Base-by-base conservation (phyloP, 73 alveolate species). In the Blepharisma stoltei region DNA sequence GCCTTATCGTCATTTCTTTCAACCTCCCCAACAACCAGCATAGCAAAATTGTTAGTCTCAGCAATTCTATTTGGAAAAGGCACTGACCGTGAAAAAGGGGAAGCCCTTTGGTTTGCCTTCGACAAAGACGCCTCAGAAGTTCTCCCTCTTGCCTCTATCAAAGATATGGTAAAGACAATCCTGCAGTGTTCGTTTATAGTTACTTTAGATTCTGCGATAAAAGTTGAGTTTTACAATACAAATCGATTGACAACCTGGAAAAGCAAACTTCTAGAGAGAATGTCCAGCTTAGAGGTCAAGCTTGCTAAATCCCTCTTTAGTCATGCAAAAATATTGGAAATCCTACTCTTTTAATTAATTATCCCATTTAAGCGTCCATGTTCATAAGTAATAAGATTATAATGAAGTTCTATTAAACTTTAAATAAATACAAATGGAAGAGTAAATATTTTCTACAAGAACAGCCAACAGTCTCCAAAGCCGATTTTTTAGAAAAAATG, bases 31-130 rank as follows among this genome's bases (percentile, higher is more conserved):
- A 20, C 37, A 20, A 18, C 23, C 18, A 1, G 23, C 47, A 14
- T 60, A 25, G 5, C 14, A 25, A 38, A 14, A 25, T 25, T 60
- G 14, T 9, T n/a, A 60, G 14, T n/a, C 45, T 60, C 23, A 14
- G 14, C 18, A 14, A 60, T 60, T 5, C 18, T 60, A 0, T 60
- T 1, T 9, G 23, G 73, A n/a, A 60, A 25, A 8, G 46, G 73
- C 11, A 60, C n/a, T 60, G 73, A 60, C 3, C 45, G 14, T 14
- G 48, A 60, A 25, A 60, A 60, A 25, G 73, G 73, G 38, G 73
- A 60, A 60, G 14, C 48, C 23, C 73, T 60, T 60, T 60, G 73
- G 73, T 60, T 14, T 5, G 23, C 73, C 23, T 60, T 20, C 23
- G 73, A 60, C 46, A 25, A n/a, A 38, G 23, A 60, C 18, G 49